These are phyloP conservation scores for Pigoraptor vietnamica DNA, from an alignment of 78 protist species.

Conservation along the genomic window DNA sequence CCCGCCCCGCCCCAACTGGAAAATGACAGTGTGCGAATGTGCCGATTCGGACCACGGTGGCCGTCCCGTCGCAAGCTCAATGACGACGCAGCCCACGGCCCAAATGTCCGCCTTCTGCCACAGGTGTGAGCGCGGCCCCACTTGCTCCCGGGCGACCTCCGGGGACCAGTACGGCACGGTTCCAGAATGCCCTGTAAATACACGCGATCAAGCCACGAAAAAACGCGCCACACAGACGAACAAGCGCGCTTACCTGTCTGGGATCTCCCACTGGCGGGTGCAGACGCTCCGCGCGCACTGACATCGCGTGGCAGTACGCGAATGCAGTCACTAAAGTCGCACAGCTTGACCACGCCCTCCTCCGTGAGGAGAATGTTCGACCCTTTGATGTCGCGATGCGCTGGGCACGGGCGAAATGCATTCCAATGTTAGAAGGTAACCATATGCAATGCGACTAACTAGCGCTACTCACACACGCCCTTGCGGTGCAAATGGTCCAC, in stretches of 20 bases:
- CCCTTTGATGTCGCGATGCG: conserved; percentile 25
- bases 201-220: too few species aligned
- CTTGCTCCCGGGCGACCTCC: conserved; percentile 13
- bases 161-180: conserved; percentile 45
- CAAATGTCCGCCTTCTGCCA: conserved; percentile 25
- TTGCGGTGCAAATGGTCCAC: conserved; percentile 9
- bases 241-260: neutral
- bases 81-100: conserved; percentile 26
- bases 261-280: neutral
- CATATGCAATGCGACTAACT: too few species aligned
- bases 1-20: neutral
- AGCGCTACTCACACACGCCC: neutral
- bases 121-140: neutral
- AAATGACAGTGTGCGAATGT: neutral
- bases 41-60: conserved; percentile 24
- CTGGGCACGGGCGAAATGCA: neutral
- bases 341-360: conserved; percentile 26
- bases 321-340: conserved; percentile 40
- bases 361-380: conserved; percentile 33
- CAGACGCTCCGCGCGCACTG: too few species aligned
- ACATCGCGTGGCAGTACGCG: too few species aligned
- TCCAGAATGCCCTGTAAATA: neutral
- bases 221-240: neutral
- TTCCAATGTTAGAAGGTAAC: neutral
- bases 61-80: neutral